Evolutionary conservation across 768 basidiomycete genomes (phyloP), one percentile per base, ranked within the genome.

Genomic region (Kwoniella newhampshirensis): DNA sequence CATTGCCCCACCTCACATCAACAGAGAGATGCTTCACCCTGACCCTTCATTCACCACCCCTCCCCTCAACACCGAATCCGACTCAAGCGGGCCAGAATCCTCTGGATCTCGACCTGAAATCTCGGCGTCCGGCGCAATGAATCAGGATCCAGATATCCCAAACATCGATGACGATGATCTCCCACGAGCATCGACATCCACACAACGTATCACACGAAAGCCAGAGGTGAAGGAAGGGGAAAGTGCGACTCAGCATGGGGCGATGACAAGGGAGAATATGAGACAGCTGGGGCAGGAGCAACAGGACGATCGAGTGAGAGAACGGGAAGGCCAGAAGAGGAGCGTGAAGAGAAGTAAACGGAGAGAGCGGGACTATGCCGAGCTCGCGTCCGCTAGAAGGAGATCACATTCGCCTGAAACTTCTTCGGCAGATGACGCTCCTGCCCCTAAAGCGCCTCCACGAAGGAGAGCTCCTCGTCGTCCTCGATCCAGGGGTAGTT

Each of bases 61-160:
- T 39, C 20, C 32, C 18, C 23, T 40, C 6, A 13, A 32, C 13
- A 18, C 9, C 18, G 23, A n/a, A 9, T 42, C 23, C 23, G 41
- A 42, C 8, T 23, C n/a, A 42, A 23, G 41, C 17, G n/a, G 41
- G 18, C n/a, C n/a, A n/a, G 23, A 23, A 42, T n/a, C n/a, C 8
- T 23, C 41, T 7, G 41, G 41, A 6, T 23, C 41, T 18, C 41
- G 23, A 42, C n/a, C n/a, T 6, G 23, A 23, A 23, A n/a, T n/a
- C n/a, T 18, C 41, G 17, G 9, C 6, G 23, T 42, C n/a, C n/a
- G 23, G 41, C n/a, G n/a, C 63, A 1, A 53, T 60, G 4, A 70
- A 70, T 30, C 68, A 70, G 47, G 68, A 70, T 50, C 68, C 68
- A 9, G 50, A 47, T n/a, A 70, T 70, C 15, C 68, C 68, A 0